Evolutionary conservation across 495 filamentous ascomycete species (phyloP), one percentile per base, ranked within the genome.

Genomic region (Penicillium egyptiacum): DNA sequence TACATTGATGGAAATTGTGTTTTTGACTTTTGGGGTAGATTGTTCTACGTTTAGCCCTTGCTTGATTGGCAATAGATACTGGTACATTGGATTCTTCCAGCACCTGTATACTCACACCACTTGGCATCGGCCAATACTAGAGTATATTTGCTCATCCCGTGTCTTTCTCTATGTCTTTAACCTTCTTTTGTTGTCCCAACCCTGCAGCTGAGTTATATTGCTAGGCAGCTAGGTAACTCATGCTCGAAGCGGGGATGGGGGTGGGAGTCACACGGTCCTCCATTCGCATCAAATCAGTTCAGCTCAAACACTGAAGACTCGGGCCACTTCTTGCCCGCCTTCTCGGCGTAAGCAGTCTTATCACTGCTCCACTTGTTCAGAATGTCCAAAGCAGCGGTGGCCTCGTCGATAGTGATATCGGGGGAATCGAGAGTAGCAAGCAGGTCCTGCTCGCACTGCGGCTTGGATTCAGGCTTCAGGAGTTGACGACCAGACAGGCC

Each of bases 281-380:
- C 20, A 47, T 19, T 6, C 16, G 16, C 43, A 33, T 37, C 43
- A 40, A 28, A 39, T 67, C 56, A 77, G 35, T 68, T 59, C 50
- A 70, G 48, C 48, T 67, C 59, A 60, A 92, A 91, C 6, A 79
- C 69, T 1, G 79, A 82, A 17, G 88, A 86, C 65, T 90, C 81
- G 1, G 86, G 86, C 86, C 90, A 95, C 76, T 83, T 85, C 61
- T 77, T 70, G 50, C 75, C 75, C n/a, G 88, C 88, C 48, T 83
- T 83, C 50, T 83, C 70, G 39, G 80, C 73, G 65, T 90, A 93
- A 22, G 74, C 73, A 4, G 83, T 65, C 57, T 73, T 78, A 50
- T 84, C 79, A 49, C 77, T 76, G 40, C 81, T 81, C 84, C 88
- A 86, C 54, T 81, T 78, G 52, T 70, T 72, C 30, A 95, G 64